Base-by-base conservation (phyloP, 1,284 basidiomycete genomes). In the Ustilago nuda region DNA sequence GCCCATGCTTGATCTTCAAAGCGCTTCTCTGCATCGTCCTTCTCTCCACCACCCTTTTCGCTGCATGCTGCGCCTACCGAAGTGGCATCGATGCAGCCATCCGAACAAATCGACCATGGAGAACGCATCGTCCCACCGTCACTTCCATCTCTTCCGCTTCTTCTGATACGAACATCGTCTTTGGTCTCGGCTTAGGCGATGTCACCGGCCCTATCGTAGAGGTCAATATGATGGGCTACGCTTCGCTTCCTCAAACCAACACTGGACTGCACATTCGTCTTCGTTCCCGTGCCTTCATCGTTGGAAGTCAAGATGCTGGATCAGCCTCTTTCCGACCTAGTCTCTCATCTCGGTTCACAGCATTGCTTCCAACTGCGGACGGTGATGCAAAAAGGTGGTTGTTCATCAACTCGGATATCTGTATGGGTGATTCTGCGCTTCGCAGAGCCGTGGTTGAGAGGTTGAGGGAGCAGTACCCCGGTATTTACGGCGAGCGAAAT, bases 221-320 rank as follows among this genome's bases (percentile, higher is more conserved):
- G 61, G 91, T 92, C 17, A 69, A 61, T 56, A 63, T 48, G 66
- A 80, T 92, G 92, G 92, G 92, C 7, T 94, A 93, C 82, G 92
- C 92, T 0, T 89, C 87, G 15, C 83, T 91, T 11, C 84, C 88
- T 0, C 93, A 94, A 82, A 91, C 89, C 2, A 91, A 91, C 82
- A 92, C 91, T 0, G 92, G 93, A 4, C 87, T 94, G 60, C 92
- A 93, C 84, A 92, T 93, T 91, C 89, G 92, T 30, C 90, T 92
- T 82, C 89, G 91, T 52, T 91, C 90, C 76, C 90, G 93, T 13
- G 92, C 91, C 0, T 94, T 92, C 86, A 91, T 93, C 78, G 87
- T 94, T 41, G 92, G 92, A 15, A 67, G 64, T 7, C 23, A 50
- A 11, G 53, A 64, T 8, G 64, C 45, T 8, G 54, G 63, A 2